Evolutionary conservation across 768 basidiomycete species (phyloP).

Genomic region (Suillus plorans): DNA sequence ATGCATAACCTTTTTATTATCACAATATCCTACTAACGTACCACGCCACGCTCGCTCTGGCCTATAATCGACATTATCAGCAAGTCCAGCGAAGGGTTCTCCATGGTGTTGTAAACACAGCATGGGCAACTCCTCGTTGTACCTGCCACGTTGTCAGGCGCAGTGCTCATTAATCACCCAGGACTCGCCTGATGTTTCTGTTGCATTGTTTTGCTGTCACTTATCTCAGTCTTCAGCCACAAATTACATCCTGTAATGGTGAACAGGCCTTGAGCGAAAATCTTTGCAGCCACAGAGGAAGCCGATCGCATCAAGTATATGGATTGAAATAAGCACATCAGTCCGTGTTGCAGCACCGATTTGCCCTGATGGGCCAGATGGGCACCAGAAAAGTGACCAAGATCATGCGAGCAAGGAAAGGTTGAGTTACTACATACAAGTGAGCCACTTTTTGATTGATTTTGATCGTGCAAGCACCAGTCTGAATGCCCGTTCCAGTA

Average conservation of each 20-base stretch:
- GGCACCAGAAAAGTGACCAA: conserved; percentile 46
- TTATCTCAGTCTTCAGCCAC: conserved; percentile 12
- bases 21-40: not conserved
- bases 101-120: not conserved
- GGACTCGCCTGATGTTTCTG: not conserved
- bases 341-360: conserved; percentile 51
- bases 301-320: conserved; percentile 41
- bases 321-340: conserved; percentile 47
- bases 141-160: not conserved
- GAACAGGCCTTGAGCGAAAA: conserved; percentile 38
- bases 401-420: conserved; percentile 68
- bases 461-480: conserved; percentile 26
- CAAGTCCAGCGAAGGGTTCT: not conserved
- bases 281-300: conserved; percentile 43
- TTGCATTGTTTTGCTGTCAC: not conserved
- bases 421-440: conserved; percentile 41
- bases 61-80: not conserved
- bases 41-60: not conserved
- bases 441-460: not conserved
- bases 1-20: not conserved
- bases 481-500: conserved; percentile 86
- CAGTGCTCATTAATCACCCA: not conserved
- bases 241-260: conserved; percentile 45
- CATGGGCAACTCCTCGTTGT: not conserved
- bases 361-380: conserved; percentile 54